These are phyloP conservation scores for Excoecaria cochinchinensis DNA, from an alignment of 345 rosid genomes.

Conservation along the genomic window DNA sequence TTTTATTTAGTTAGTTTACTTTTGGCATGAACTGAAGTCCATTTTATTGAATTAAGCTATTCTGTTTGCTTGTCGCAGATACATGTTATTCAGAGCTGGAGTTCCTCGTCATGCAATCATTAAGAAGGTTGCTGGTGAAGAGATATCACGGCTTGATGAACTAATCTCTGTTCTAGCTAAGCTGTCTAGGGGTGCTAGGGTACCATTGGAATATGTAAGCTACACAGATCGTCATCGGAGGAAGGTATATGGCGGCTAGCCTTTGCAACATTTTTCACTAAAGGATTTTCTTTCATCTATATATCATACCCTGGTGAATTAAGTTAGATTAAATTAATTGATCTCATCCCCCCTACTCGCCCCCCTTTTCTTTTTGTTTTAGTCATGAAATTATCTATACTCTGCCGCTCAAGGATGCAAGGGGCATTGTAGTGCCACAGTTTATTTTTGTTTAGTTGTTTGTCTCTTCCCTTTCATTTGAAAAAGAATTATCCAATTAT, in stretches of 20 bases:
- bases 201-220: slow-evolving; percentile 88
- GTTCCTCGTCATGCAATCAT: slow-evolving; percentile 96
- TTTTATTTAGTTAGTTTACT: too few relatives aligned
- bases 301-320: not conserved
- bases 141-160: slow-evolving; percentile 67
- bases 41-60: too few relatives aligned
- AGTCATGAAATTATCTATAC: not conserved
- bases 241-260: slow-evolving; percentile 50
- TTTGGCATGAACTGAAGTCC: too few relatives aligned
- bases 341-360: not conserved
- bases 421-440: too few relatives aligned
- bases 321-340: not conserved
- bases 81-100: slow-evolving; percentile 91
- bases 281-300: not conserved
- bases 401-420: too few relatives aligned
- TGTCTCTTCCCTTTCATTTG: too few relatives aligned
- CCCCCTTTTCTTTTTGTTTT: not conserved
- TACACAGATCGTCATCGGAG: slow-evolving; percentile 85
- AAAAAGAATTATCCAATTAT: not conserved
- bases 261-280: not conserved
- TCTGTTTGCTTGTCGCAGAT: slow-evolving; percentile 37
- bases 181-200: slow-evolving; percentile 76
- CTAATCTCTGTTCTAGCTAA: slow-evolving; percentile 65
- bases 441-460: too few relatives aligned
- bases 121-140: slow-evolving; percentile 82